Evolutionary conservation across 352 stramenopile genomes (phyloP).

Genomic region (Saprolegnia diclina): DNA sequence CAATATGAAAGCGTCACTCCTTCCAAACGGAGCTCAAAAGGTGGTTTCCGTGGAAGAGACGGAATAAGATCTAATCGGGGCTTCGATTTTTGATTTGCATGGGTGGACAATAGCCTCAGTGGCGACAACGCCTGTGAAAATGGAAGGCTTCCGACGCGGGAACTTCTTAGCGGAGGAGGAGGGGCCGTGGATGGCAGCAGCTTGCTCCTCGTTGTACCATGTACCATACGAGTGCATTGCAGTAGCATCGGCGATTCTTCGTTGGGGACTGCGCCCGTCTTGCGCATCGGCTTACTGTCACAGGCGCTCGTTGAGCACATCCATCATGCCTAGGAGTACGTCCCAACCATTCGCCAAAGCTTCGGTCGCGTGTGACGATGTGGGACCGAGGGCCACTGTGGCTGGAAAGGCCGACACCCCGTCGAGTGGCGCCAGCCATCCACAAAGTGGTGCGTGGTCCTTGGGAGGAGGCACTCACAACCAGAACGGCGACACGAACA

Average conservation of each 20-base stretch:
- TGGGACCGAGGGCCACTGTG: background rate
- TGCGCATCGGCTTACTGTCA: too few relatives aligned
- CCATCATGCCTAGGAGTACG: too few relatives aligned
- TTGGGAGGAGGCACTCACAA: background rate
- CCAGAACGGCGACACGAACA: background rate
- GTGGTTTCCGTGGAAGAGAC: background rate
- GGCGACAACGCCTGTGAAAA: background rate
- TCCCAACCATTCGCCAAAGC: too few relatives aligned
- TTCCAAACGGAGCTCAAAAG: background rate
- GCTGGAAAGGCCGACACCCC: background rate
- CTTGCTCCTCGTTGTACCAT: too few relatives aligned
- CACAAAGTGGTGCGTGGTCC: too few relatives aligned
- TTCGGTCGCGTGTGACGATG: background rate
- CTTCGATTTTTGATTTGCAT: slow-evolving; percentile 2
- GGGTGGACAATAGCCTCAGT: background rate
- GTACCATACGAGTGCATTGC: too few relatives aligned
- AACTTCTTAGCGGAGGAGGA: background rate
- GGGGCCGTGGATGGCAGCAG: background rate
- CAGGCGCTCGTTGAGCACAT: too few relatives aligned
- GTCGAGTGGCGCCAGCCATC: background rate
- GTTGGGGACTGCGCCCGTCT: too few relatives aligned
- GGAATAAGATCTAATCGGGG: background rate
- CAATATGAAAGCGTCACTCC: background rate
- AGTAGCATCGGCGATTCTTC: too few relatives aligned
- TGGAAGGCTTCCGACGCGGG: background rate